phyloP scores from a whole-genome alignment of 2,329 filamentous ascomycete species.

The Apiospora kogelbergensis region DNA sequence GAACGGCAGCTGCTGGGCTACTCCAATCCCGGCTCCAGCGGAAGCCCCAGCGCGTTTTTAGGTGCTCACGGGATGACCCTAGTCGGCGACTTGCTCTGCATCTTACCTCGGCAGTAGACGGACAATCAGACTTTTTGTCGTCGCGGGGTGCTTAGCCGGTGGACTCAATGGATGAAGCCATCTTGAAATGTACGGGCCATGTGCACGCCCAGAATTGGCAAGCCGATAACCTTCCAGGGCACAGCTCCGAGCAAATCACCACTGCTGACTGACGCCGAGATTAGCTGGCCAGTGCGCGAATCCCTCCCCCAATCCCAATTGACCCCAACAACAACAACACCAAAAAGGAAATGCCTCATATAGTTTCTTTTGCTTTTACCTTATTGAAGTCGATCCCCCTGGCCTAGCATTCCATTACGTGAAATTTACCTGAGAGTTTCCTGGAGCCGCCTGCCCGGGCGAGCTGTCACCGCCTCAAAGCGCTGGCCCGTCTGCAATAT shows the following conservation, averaged over 20 bases:
- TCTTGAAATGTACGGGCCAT: not conserved
- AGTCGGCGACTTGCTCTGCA: not conserved
- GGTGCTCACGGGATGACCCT: not conserved
- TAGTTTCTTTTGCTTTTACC: not conserved
- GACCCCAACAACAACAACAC: not conserved
- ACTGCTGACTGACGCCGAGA: not conserved
- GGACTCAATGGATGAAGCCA: not conserved
- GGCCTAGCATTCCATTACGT: not conserved
- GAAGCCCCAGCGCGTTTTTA: not conserved
- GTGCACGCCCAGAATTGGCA: not conserved
- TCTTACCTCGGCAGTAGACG: too few species aligned
- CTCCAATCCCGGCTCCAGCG: not conserved
- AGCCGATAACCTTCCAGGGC: not conserved
- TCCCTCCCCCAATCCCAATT: not conserved
- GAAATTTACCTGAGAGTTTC: not conserved
- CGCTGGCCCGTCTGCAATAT: not conserved
- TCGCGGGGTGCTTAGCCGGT: too few species aligned
- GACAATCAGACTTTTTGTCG: too few species aligned
- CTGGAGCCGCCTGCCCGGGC: not conserved
- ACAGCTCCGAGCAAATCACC: not conserved
- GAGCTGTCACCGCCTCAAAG: not conserved
- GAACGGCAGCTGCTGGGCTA: not conserved
- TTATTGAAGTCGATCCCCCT: not conserved
- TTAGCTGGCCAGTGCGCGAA: not conserved
- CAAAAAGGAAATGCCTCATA: conserved; percentile 10